These are phyloP conservation scores for Alloteropsis semialata DNA, from an alignment of 176 grass and related monocot genomes.

Conservation along the genomic window DNA sequence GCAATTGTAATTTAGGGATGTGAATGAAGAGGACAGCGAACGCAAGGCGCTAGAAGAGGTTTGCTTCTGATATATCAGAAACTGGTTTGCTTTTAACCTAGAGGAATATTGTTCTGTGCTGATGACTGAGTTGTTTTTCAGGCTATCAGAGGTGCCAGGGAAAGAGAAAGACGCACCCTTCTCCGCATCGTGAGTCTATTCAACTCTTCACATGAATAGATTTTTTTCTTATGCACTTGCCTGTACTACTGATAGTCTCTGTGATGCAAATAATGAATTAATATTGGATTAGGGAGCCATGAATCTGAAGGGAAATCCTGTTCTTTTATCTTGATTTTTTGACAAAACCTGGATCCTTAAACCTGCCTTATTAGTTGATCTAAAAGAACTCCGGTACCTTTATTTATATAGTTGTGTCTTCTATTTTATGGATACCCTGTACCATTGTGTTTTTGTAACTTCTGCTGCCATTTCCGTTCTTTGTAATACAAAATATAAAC, in stretches of 20 bases:
- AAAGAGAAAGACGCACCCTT: constrained; percentile 81
- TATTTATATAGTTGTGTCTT: background rate
- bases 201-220: constrained; percentile 10
- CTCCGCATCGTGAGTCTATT: constrained; percentile 69
- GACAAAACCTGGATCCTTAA: background rate
- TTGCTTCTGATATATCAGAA: constrained; percentile 6
- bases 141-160: constrained; percentile 83
- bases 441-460: background rate
- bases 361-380: background rate
- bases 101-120: constrained; percentile 25
- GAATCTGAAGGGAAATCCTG: background rate
- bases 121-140: constrained; percentile 29
- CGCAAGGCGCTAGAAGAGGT: constrained; percentile 65
- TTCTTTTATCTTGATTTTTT: background rate
- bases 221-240: constrained; percentile 8
- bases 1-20: constrained; percentile 37
- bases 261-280: background rate
- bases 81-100: background rate
- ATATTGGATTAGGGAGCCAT: background rate
- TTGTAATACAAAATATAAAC: background rate
- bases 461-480: background rate
- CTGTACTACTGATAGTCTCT: background rate
- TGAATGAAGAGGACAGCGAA: constrained; percentile 36
- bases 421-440: background rate
- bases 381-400: background rate